phyloP scores from a whole-genome alignment of 2,329 filamentous ascomycete genomes.

The Colletotrichum sp. region DNA sequence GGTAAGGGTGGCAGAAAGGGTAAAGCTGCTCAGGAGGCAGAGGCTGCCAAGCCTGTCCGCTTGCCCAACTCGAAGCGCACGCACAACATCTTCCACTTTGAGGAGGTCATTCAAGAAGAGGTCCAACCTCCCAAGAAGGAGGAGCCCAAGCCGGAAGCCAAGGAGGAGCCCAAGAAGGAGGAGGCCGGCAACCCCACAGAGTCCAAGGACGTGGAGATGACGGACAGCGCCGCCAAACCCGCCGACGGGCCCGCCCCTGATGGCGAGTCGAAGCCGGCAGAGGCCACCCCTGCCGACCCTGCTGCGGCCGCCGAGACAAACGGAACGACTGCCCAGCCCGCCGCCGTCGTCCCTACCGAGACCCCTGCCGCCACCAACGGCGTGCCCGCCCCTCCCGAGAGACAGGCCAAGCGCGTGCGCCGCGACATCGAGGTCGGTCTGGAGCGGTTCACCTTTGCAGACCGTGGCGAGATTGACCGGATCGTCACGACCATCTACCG shows the following conservation, averaged over 20 bases:
- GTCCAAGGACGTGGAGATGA: slow-evolving; percentile 26
- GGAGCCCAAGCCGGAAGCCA: slow-evolving; percentile 25
- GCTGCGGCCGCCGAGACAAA: slow-evolving; percentile 21
- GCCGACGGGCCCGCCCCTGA: slow-evolving; percentile 18
- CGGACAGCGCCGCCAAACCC: slow-evolving; percentile 20
- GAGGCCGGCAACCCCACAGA: not conserved
- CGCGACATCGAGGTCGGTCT: slow-evolving; percentile 78
- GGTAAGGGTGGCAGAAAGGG: slow-evolving; percentile 59
- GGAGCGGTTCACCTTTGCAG: slow-evolving; percentile 75
- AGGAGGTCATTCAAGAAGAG: slow-evolving; percentile 68
- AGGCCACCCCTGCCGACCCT: slow-evolving; percentile 23
- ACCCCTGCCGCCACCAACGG: slow-evolving; percentile 26
- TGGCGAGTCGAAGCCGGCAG: slow-evolving; percentile 26
- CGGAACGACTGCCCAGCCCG: slow-evolving; percentile 19
- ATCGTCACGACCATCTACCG: slow-evolving; percentile 86
- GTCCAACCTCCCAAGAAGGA: slow-evolving; percentile 39
- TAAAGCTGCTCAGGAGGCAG: slow-evolving; percentile 64
- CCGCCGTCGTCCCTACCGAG: slow-evolving; percentile 7
- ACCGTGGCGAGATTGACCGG: slow-evolving; percentile 77
- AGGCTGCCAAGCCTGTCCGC: slow-evolving; percentile 60
- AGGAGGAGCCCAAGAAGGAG: slow-evolving; percentile 8
- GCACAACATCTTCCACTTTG: slow-evolving; percentile 74
- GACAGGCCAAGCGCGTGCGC: slow-evolving; percentile 61
- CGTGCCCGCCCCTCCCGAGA: slow-evolving; percentile 39
- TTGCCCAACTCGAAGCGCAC: slow-evolving; percentile 76